Conservation (phyloP, 1,284 basidiomycete species). For the Trichosporon sp. region DNA sequence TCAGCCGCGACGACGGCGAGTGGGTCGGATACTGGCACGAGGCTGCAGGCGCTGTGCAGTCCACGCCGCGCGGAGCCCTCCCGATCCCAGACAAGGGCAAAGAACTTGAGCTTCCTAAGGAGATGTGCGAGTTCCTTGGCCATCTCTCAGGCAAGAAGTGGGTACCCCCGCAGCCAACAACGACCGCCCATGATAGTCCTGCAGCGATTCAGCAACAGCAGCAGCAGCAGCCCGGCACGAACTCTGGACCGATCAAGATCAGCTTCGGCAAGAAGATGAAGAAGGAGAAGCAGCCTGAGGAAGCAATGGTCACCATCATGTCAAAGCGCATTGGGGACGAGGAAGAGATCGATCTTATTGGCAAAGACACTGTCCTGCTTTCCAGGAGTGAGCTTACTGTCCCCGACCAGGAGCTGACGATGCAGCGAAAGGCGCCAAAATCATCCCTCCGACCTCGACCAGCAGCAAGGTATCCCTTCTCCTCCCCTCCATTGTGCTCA, state of each 20-base stretch:
- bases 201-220: neutral
- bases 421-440: constrained; percentile 54
- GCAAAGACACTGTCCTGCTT: constrained; percentile 45
- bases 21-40: constrained; percentile 42
- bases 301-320: constrained; percentile 33
- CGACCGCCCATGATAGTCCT: neutral
- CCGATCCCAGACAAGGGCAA: constrained; percentile 10
- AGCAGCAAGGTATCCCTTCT: constrained; percentile 68
- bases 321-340: constrained; percentile 49
- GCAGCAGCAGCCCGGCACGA: neutral
- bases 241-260: constrained; percentile 37
- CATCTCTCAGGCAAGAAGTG: constrained; percentile 24
- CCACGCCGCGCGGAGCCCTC: constrained; percentile 22
- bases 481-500: neutral
- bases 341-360: constrained; percentile 61
- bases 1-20: constrained; percentile 57
- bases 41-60: constrained; percentile 31
- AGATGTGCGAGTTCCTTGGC: constrained; percentile 32
- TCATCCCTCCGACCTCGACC: constrained; percentile 71
- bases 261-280: constrained; percentile 3
- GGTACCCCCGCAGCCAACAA: neutral
- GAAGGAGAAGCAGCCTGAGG: constrained; percentile 28
- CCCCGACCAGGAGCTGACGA: constrained; percentile 11
- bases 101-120: constrained; percentile 10
- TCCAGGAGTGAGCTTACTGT: constrained; percentile 41